These are phyloP conservation scores for Trichoderma arundinaceum DNA, from an alignment of 2,329 filamentous ascomycete species.

Conservation along the genomic window DNA sequence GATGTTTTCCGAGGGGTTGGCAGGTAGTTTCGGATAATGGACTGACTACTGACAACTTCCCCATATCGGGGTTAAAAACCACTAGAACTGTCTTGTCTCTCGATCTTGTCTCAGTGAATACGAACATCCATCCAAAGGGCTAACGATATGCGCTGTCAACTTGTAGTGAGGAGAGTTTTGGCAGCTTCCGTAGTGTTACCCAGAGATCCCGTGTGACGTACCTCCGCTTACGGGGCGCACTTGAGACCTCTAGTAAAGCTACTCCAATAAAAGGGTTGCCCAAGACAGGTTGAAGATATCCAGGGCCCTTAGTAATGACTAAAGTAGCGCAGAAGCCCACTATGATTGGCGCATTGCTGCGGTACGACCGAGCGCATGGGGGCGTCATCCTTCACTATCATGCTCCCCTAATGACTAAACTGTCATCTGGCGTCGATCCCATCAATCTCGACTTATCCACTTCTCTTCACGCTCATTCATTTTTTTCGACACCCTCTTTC, in stretches of 20 bases:
- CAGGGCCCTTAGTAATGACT: constrained; percentile 3
- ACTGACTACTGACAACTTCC: no score
- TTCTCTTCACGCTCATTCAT: not conserved
- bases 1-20: no score
- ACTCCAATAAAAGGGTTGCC: not conserved
- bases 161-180: not conserved
- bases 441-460: constrained; percentile 1
- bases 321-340: constrained; percentile 24
- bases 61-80: not conserved
- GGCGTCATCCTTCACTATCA: constrained; percentile 27
- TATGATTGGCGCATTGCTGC: constrained; percentile 8
- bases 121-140: not conserved
- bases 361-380: constrained; percentile 7
- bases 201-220: constrained; percentile 21
- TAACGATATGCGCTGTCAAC: not conserved
- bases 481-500: not conserved
- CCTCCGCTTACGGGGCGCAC: not conserved
- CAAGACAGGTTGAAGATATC: constrained; percentile 3
- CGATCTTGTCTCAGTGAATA: not conserved
- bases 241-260: not conserved
- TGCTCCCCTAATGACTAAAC: constrained; percentile 23
- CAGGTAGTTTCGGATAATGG: no score
- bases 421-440: constrained; percentile 28
- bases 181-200: not conserved
- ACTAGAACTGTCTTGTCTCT: not conserved